These are phyloP conservation scores for Colletotrichum magnum DNA, from an alignment of 2,329 filamentous ascomycete genomes.

Conservation along the genomic window DNA sequence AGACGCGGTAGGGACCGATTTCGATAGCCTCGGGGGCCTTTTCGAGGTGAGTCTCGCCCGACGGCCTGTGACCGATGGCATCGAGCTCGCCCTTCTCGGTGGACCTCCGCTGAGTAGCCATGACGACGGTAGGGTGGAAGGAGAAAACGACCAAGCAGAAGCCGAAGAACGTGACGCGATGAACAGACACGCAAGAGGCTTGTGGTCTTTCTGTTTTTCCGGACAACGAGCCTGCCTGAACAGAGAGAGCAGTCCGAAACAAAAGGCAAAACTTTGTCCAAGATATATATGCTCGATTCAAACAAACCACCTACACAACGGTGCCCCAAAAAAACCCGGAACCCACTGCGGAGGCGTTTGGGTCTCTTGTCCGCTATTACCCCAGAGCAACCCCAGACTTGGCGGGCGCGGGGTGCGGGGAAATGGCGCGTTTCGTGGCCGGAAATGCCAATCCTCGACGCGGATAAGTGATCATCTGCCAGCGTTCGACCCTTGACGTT, in stretches of 20 bases:
- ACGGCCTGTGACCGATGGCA: conserved; percentile 23
- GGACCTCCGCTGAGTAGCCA: conserved; percentile 31
- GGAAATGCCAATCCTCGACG: background rate
- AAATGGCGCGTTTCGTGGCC: conserved; percentile 14
- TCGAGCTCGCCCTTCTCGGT: conserved; percentile 36
- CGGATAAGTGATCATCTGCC: conserved; percentile 8
- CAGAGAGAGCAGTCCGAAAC: background rate
- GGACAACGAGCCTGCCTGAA: background rate
- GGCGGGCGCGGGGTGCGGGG: conserved; percentile 19
- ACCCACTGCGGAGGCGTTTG: background rate
- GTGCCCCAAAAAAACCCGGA: no score
- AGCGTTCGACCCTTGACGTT: conserved; percentile 8
- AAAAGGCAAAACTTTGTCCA: background rate
- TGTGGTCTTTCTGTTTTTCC: no score
- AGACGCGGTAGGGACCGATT: conserved; percentile 49
- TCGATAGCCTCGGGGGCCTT: conserved; percentile 43
- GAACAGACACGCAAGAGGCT: no score
- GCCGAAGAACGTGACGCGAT: no score
- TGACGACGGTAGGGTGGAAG: background rate
- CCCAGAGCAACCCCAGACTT: conserved; percentile 18
- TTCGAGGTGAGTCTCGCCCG: conserved; percentile 33
- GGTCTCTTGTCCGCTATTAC: background rate
- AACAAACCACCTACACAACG: background rate
- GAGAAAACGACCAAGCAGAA: no score
- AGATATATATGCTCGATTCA: conserved; percentile 13